Base-by-base conservation (phyloP, 441 rosid genomes). In the Francoa sonchifolia region DNA sequence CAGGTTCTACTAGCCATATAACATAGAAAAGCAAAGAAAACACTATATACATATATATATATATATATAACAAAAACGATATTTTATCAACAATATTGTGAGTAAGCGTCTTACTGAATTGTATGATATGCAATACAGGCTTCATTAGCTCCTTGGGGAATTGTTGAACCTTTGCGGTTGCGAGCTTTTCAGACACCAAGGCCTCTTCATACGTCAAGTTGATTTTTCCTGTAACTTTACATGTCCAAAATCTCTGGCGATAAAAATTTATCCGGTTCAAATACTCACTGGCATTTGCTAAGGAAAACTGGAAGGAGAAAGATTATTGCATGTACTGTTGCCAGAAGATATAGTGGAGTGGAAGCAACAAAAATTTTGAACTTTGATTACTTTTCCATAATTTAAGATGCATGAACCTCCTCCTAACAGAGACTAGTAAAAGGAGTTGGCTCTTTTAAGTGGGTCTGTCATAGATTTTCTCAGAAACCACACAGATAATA, bases 191-290 rank as follows among this genome's bases (percentile, higher is more conserved):
- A 17, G 84, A 83, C 16, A 83, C 82, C 71, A 87, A 63, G 45
- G 99, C 97, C 78, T 83, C 97, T 64, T 92, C 95, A 42, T 68
- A 92, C 35, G 95, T 92, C 77, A 92, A 53, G 68, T 83, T 70
- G 44, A 73, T 48, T 71, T 83, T 92, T 10, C 94, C 97, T 20
- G 82, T 92, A 58, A 73, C 61, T 73, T 77, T 79, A 60, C 99
- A 92, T 20, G 71, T 71, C 99, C 99, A 92, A 47, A 73, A 60
- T 62, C 94, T 82, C 59, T 72, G 77, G 25, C 80, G 82, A 47
- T 92, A 92, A 19, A 92, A 61, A 66, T 87, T 83, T 54, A 77
- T 39, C 50, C 92, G 54, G 57, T 73, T 81, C 82, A 92, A 59
- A 69, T 83, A 92, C 32, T 62, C 63, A 48, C 99, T 92, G 55